Percentiles rank a stretch among this genome's conserved stretches.
Evolutionary conservation across 352 stramenopile genomes (phyloP).

Genomic region (Globisporangium nagaii): DNA sequence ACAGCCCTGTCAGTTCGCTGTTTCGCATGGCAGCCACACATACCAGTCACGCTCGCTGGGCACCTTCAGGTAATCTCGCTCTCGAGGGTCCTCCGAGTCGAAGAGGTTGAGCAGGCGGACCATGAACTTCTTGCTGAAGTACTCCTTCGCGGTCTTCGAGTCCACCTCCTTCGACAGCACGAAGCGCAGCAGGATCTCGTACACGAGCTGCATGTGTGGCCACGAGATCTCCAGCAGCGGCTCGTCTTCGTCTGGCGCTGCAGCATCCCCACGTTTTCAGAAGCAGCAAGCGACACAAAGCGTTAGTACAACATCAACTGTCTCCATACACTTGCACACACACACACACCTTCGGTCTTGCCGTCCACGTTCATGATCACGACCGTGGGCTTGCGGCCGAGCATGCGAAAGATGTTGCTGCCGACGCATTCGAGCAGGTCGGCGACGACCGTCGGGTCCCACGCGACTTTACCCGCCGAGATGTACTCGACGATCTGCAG

Average conservation of each 20-base stretch:
- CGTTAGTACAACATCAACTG: conserved; percentile 4
- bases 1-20: no score
- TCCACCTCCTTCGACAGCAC: conserved; percentile 96
- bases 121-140: conserved; percentile 96
- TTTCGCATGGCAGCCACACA: no score
- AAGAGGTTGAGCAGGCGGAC: conserved; percentile 89
- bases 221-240: conserved; percentile 95
- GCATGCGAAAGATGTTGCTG: conserved; percentile 88
- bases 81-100: conserved; percentile 95
- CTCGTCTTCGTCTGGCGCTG: conserved; percentile 96
- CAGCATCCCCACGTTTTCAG: no score
- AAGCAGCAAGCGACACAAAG: no score
- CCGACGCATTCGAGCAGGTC: conserved; percentile 71
- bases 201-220: conserved; percentile 97
- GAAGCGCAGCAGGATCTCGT: conserved; percentile 98
- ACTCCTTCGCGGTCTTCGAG: conserved; percentile 96
- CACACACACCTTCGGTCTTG: conserved; percentile 35
- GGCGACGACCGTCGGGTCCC: conserved; percentile 38
- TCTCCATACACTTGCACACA: not conserved
- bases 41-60: no score
- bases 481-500: conserved; percentile 98
- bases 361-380: conserved; percentile 62
- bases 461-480: conserved; percentile 69
- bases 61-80: conserved; percentile 97
- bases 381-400: conserved; percentile 59